Percentiles rank a stretch among this genome's conserved stretches.
Evolutionary conservation across 352 stramenopile genomes (phyloP).

Genomic region (Pythium insidiosum): DNA sequence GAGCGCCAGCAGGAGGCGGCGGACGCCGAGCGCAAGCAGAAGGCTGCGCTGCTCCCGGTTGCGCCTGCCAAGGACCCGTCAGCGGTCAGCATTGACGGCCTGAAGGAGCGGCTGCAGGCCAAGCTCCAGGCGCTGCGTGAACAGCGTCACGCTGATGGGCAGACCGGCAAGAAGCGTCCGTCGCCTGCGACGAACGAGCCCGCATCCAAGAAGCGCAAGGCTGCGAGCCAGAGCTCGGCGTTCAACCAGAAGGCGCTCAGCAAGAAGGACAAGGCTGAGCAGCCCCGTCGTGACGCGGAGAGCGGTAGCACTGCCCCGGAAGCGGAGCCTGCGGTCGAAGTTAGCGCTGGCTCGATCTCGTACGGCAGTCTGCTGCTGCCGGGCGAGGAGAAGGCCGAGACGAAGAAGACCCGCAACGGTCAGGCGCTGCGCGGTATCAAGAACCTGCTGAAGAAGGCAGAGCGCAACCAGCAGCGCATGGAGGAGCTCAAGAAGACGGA

Average conservation of each 20-base stretch:
- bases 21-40: constrained; percentile 38
- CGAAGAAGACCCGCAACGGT: constrained; percentile 64
- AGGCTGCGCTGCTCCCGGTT: constrained; percentile 16
- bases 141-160: constrained; percentile 63
- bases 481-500: constrained; percentile 78
- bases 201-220: constrained; percentile 52
- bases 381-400: constrained; percentile 40
- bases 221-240: constrained; percentile 16
- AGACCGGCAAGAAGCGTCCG: constrained; percentile 48
- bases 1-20: constrained; percentile 35
- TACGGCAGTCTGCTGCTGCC: constrained; percentile 67
- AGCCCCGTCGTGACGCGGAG: constrained; percentile 11
- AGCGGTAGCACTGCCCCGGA: constrained; percentile 3
- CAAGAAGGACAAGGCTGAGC: constrained; percentile 23
- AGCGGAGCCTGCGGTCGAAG: constrained; percentile 26
- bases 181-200: constrained; percentile 20
- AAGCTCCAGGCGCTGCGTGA: constrained; percentile 69
- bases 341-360: constrained; percentile 38
- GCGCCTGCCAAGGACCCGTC: constrained; percentile 32
- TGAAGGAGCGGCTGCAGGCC: constrained; percentile 54
- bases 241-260: constrained; percentile 61
- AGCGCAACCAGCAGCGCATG: constrained; percentile 65
- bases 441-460: constrained; percentile 77
- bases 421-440: constrained; percentile 62
- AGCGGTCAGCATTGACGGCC: constrained; percentile 37